These are phyloP conservation scores for Aspergillus pseudoterreus DNA, from an alignment of 2,329 filamentous ascomycete species.

Conservation along the genomic window DNA sequence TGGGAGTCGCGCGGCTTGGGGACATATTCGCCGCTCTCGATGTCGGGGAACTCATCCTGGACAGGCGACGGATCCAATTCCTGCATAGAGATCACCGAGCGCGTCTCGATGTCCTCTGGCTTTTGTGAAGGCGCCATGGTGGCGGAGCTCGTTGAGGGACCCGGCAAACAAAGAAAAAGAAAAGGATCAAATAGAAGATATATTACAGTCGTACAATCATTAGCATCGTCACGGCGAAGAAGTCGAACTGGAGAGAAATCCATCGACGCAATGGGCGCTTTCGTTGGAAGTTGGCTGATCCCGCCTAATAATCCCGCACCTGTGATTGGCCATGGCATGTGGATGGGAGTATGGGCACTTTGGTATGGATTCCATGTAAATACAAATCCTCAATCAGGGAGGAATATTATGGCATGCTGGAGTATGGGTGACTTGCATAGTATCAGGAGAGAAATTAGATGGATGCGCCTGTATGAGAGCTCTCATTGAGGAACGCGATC, in stretches of 20 bases:
- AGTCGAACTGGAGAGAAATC: too few species aligned
- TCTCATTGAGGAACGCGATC: not conserved
- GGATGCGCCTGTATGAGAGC: too few species aligned
- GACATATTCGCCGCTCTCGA: conserved; percentile 51
- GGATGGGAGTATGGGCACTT: not conserved
- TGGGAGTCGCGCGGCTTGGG: conserved; percentile 20
- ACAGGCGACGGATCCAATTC: conserved; percentile 82
- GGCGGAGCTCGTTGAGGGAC: not conserved
- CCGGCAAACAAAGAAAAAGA: not conserved
- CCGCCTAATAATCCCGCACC: not conserved
- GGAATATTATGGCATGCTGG: too few species aligned
- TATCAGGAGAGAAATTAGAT: too few species aligned
- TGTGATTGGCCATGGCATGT: not conserved
- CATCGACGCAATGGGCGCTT: too few species aligned
- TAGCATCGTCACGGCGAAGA: too few species aligned
- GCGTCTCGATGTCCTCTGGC: conserved; percentile 29
- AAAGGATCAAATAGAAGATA: not conserved
- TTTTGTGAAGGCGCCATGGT: conserved; percentile 20
- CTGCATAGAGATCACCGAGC: conserved; percentile 62
- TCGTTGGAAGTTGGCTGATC: too few species aligned
- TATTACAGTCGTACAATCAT: not conserved
- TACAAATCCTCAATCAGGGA: not conserved
- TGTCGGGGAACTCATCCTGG: conserved; percentile 49
- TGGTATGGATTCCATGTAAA: not conserved
- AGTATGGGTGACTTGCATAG: too few species aligned